These are phyloP conservation scores for Ganoderma boninense DNA, from an alignment of 1,284 basidiomycete species.

Conservation along the genomic window DNA sequence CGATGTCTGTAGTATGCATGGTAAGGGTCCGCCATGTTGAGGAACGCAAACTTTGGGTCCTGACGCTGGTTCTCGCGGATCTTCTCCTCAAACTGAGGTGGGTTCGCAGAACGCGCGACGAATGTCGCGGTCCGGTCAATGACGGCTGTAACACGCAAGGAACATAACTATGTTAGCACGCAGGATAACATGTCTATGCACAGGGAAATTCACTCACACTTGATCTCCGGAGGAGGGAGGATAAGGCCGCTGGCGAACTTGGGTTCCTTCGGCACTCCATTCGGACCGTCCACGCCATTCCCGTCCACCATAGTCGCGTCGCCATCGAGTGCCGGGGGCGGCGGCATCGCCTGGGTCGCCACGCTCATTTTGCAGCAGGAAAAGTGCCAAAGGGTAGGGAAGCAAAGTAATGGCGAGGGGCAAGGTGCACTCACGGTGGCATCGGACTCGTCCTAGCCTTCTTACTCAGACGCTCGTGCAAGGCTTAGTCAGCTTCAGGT, in stretches of 20 bases:
- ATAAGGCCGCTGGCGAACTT: conserved; percentile 87
- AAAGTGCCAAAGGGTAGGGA: conserved; percentile 9
- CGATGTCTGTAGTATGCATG: conserved; percentile 96
- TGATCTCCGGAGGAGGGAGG: conserved; percentile 92
- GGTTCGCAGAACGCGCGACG: conserved; percentile 91
- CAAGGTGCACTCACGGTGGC: not conserved
- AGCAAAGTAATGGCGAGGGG: conserved; percentile 16
- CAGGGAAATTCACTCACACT: conserved; percentile 63
- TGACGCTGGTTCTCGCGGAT: conserved; percentile 93
- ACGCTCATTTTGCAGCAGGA: conserved; percentile 44
- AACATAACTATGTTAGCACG: conserved; percentile 17
- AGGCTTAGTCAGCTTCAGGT: conserved; percentile 40
- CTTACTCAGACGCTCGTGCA: conserved; percentile 7
- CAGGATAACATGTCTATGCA: not conserved
- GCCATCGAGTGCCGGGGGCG: conserved; percentile 46
- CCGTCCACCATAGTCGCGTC: conserved; percentile 36
- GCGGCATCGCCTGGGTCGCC: conserved; percentile 50
- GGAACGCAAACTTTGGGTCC: conserved; percentile 97
- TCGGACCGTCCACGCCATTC: conserved; percentile 51
- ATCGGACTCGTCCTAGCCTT: not conserved
- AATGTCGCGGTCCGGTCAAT: conserved; percentile 97
- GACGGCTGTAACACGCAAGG: conserved; percentile 64
- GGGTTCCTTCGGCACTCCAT: conserved; percentile 51
- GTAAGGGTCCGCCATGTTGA: conserved; percentile 94
- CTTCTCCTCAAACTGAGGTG: conserved; percentile 92